Conservation (phyloP, 352 stramenopile species). For the Pythium pectinolyticum region DNA sequence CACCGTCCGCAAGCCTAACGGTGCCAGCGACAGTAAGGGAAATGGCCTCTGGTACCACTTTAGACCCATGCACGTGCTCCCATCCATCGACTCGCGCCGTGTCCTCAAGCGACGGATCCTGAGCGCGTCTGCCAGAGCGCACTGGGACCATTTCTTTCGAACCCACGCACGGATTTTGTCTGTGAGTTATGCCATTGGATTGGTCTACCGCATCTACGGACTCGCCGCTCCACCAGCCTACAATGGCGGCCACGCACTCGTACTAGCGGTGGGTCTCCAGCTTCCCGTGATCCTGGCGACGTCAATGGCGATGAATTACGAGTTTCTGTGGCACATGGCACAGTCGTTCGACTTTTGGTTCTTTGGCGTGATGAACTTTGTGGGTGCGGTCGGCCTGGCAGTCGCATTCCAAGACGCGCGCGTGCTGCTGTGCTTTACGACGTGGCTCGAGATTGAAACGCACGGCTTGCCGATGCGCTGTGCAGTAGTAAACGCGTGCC, state of each 20-base stretch:
- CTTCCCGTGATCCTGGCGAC: neutral
- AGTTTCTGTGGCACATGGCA: neutral
- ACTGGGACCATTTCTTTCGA: neutral
- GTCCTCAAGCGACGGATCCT: neutral
- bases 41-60: neutral
- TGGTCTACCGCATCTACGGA: neutral
- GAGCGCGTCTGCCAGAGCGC: neutral
- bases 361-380: constrained; percentile 5
- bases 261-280: constrained; percentile 3
- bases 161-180: neutral
- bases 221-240: neutral
- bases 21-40: neutral
- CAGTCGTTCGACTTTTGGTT: constrained; percentile 18
- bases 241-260: neutral
- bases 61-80: neutral
- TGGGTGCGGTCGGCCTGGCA: neutral
- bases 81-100: neutral
- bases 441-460: constrained; percentile 10
- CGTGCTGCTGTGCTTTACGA: neutral
- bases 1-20: neutral
- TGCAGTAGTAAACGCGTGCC: neutral
- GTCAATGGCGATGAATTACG: neutral
- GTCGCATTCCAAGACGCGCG: constrained; percentile 2
- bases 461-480: neutral
- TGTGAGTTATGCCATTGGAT: neutral